A percentile compares a stretch with the other conserved stretches of the same genome.
Evolutionary conservation across 2,329 filamentous ascomycete species (phyloP).

Genomic region (Microdochium trichocladiopsis): DNA sequence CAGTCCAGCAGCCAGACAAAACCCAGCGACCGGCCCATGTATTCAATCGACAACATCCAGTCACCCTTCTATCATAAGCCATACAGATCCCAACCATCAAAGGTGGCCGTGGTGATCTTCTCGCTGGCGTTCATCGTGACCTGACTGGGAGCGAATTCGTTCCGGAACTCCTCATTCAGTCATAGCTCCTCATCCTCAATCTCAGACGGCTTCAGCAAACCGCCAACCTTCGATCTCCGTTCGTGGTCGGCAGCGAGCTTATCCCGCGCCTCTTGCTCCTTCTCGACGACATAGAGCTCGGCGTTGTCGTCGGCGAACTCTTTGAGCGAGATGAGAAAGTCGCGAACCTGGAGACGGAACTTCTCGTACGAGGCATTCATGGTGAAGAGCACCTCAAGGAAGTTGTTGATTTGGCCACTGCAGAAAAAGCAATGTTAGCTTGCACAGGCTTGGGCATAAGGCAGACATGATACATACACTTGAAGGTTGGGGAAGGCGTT

Average conservation of each 20-base stretch:
- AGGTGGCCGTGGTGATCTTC: constrained; percentile 6
- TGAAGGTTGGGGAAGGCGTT: constrained; percentile 93
- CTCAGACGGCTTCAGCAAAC: constrained; percentile 94
- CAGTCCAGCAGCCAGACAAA: too few relatives aligned
- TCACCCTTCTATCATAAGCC: constrained; percentile 23
- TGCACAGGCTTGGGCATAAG: neutral
- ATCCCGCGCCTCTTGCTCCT: constrained; percentile 83
- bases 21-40: too few relatives aligned
- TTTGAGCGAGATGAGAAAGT: constrained; percentile 95
- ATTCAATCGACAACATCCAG: too few relatives aligned
- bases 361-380: constrained; percentile 84
- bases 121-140: constrained; percentile 17
- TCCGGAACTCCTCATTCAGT: constrained; percentile 65
- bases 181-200: constrained; percentile 83
- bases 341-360: constrained; percentile 92
- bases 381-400: constrained; percentile 84
- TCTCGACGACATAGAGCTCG: constrained; percentile 88
- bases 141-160: constrained; percentile 44
- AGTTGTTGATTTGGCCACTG: constrained; percentile 79
- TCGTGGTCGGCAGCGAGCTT: constrained; percentile 85
- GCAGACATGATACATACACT: constrained; percentile 50
- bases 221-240: constrained; percentile 88
- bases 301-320: constrained; percentile 95
- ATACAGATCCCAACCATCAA: constrained; percentile 25
- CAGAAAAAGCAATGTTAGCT: constrained; percentile 24